Base-by-base conservation (phyloP, 176 grass and related monocot species). In the Lolium multiflorum region DNA sequence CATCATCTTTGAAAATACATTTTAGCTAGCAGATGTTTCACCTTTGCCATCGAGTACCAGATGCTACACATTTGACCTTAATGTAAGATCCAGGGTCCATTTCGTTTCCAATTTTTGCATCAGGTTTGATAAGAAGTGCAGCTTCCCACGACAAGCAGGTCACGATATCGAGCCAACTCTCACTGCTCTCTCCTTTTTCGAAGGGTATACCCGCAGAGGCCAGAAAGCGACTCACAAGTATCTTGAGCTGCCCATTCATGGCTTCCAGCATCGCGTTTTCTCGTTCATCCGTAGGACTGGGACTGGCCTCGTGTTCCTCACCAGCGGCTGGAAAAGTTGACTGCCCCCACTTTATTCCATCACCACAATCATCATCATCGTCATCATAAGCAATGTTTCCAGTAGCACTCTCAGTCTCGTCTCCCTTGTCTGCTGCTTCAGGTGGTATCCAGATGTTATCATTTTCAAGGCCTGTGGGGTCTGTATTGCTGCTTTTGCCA, bases 61-160 rank as follows among this genome's bases (percentile, higher is more conserved):
- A 91, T 77, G 97, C 92, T 74, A 99, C 59, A 56, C 94, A 99
- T 82, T 99, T 99, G 78, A 99, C 92, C 90, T 99, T 99, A 83
- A 97, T 91, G 85, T 99, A 99, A 22, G 90, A 92, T 73, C 92
- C 91, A 82, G 94, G 92, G 86, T 99, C 97, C 97, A 99, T 99
- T 84, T 96, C 97, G 82, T 91, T 94, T 77, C 97, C 97, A 18
- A 90, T 57, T 68, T 83, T 96, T 73, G 85, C 92, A 89, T 99
- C 97, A 59, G 97, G 94, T 78, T 91, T 96, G 70, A 99, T 86
- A 80, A 96, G 76, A 18, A 92, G 78, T n/a, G 94, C 97, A 43
- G 97, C 97, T 87, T 97, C 76, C 97, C 97, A 99, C 8, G 97
- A 99, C 46, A 99, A 69, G 71, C 87, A 92, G 61, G 90, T 90